phyloP scores from a whole-genome alignment of 805 yeast species.

The Torulaspora quercuum region DNA sequence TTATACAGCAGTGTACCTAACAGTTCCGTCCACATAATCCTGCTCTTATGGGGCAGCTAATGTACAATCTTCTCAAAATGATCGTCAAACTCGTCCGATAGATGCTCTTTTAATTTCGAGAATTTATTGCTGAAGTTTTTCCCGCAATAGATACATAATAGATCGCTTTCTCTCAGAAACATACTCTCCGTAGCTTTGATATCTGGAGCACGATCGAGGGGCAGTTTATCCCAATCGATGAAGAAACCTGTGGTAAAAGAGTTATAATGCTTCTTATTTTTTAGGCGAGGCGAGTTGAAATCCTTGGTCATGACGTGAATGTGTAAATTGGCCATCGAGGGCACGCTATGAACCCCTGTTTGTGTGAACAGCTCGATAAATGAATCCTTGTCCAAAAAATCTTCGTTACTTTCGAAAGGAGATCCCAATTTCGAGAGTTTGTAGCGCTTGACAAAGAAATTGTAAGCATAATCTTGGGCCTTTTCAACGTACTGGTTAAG shows the following conservation, averaged over 20 bases:
- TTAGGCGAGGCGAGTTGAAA: constrained; percentile 51
- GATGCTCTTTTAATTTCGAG: constrained; percentile 41
- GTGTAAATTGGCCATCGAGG: constrained; percentile 67
- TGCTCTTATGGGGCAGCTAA: too few species aligned
- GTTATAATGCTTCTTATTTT: constrained; percentile 63
- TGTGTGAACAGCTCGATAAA: constrained; percentile 36
- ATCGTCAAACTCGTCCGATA: constrained; percentile 38
- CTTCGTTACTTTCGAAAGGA: constrained; percentile 19
- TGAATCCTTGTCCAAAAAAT: constrained; percentile 15
- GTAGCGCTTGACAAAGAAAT: constrained; percentile 18
- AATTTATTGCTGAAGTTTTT: constrained; percentile 44
- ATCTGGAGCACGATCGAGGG: constrained; percentile 34
- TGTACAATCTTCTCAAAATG: too few species aligned
- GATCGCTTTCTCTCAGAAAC: constrained; percentile 33
- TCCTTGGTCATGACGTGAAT: constrained; percentile 70
- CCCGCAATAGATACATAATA: constrained; percentile 44
- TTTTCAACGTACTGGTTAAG: constrained; percentile 36
- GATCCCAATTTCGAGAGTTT: constrained; percentile 13
- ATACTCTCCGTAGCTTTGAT: constrained; percentile 41
- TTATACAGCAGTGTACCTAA: too few species aligned
- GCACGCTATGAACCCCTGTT: constrained; percentile 67
- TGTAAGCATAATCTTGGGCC: constrained; percentile 33
- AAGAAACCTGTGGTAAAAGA: constrained; percentile 68
- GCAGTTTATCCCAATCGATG: constrained; percentile 50
- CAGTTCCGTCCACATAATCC: too few species aligned